Percentiles rank a stretch among this genome's conserved stretches.
Conservation (phyloP, 495 filamentous ascomycete genomes). For the Neurospora sp. region DNA sequence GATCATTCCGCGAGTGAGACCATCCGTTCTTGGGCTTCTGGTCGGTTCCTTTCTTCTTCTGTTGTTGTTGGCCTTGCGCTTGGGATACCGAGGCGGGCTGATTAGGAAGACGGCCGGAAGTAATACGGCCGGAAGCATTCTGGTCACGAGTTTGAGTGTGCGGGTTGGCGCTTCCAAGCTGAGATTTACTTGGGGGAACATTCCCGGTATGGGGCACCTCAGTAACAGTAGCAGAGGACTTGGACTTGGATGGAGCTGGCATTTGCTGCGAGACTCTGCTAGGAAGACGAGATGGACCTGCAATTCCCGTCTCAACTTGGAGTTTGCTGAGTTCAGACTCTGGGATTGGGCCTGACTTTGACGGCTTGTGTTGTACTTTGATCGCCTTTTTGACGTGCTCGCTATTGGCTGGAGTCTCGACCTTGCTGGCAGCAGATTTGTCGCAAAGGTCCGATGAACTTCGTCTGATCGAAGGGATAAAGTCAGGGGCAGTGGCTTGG, state of each 20-base stretch:
- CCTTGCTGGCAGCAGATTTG: not conserved
- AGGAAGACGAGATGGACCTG: not conserved
- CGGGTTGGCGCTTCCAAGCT: not conserved
- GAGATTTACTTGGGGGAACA: not conserved
- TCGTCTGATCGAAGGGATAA: not conserved
- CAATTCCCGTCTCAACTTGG: not conserved
- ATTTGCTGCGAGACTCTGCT: not conserved
- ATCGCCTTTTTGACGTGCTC: not conserved
- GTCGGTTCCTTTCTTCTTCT: not conserved
- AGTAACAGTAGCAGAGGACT: not conserved
- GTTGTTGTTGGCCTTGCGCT: not conserved
- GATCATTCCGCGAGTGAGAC: not conserved
- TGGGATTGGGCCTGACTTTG: not conserved
- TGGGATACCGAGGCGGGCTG: not conserved
- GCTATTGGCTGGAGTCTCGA: not conserved
- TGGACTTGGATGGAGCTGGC: not conserved
- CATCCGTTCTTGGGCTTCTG: not conserved
- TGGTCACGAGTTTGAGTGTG: not conserved
- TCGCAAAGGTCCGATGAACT: not conserved
- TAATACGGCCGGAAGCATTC: not conserved
- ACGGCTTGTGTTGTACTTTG: not conserved
- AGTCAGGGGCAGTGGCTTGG: not conserved
- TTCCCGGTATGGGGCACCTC: not conserved
- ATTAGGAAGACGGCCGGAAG: not conserved
- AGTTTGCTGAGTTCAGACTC: not conserved